These are phyloP conservation scores for Priceomyces fermenticarens DNA, from an alignment of 805 yeast species.

Conservation along the genomic window DNA sequence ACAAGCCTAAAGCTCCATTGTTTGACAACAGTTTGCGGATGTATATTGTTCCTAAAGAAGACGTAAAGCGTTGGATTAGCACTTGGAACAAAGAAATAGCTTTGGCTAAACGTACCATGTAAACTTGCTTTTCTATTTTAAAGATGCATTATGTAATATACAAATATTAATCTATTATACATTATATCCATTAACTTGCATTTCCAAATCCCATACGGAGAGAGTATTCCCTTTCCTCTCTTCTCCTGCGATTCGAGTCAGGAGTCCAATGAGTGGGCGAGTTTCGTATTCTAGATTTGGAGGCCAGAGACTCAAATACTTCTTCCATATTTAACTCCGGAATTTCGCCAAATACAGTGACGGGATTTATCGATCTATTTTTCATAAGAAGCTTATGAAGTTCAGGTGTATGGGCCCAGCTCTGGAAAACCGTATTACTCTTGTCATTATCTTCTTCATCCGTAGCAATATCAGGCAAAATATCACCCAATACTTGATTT, in stretches of 20 bases:
- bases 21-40: constrained; percentile 71
- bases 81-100: constrained; percentile 65
- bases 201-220: constrained; percentile 40
- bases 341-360: constrained; percentile 68
- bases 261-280: constrained; percentile 46
- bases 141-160: constrained; percentile 1
- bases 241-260: constrained; percentile 36
- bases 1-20: constrained; percentile 65
- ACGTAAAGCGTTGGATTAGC: constrained; percentile 61
- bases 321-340: constrained; percentile 68
- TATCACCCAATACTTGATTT: constrained; percentile 17
- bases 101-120: constrained; percentile 32
- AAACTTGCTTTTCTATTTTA: background rate
- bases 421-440: constrained; percentile 18
- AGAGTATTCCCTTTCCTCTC: constrained; percentile 48
- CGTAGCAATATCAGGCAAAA: constrained; percentile 38
- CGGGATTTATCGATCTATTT: constrained; percentile 53
- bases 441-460: constrained; percentile 34
- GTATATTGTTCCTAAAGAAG: constrained; percentile 74
- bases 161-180: constrained; percentile 1
- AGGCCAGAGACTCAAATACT: constrained; percentile 52
- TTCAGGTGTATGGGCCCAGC: constrained; percentile 42
- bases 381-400: constrained; percentile 23
- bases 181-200: background rate
- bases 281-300: constrained; percentile 53